Evolutionary conservation across 1,284 basidiomycete species (phyloP), one percentile per base, ranked within the genome.

Genomic region (Rugiboletus extremiorientalis): DNA sequence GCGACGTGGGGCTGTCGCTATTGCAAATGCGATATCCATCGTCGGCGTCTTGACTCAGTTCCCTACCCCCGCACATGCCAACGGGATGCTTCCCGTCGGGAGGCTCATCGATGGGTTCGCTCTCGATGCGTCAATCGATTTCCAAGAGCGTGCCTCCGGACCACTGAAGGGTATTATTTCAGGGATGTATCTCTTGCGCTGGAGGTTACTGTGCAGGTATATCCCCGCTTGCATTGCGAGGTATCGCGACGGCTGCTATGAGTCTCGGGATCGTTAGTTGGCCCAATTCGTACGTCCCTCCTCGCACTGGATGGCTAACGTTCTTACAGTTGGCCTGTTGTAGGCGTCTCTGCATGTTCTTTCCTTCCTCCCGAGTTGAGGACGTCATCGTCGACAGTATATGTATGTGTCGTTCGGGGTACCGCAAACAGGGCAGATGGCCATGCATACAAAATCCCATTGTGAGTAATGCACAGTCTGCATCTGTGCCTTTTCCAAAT

Each of bases 401-500:
- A 59, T 71, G 63, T 6, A 69, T 72, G 63, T 38, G 59, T 70
- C 38, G 55, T 72, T 22, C 60, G 55, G 0, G 70, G 63, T 27
- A 63, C 67, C 9, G 69, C 63, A 38, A 62, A 54, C 34, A 42
- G 67, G 47, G 58, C 59, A 27, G 51, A 61, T n/a, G 42, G 42
- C 5, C 66, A 68, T 12, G 69, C 70, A 1, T 72, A 72, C 48
- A 64, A 58, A 28, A 54, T 69, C 20, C 70, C 69, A 3, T 68
- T 70, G 68, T 71, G 50, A 61, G 69, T 45, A 8, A 30, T 20
- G 6, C 18, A 4, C 18, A 18, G 2, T 41, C 18, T 9, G 14
- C 14, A 3, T 40, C 2, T 28, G 34, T 27, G 1, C 3, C 15
- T 6, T 27, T 15, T 16, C 84, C 2, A 83, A 87, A 64, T 84